Evolutionary conservation across 352 stramenopile species (phyloP).

Genomic region (Phytopythium montanum): DNA sequence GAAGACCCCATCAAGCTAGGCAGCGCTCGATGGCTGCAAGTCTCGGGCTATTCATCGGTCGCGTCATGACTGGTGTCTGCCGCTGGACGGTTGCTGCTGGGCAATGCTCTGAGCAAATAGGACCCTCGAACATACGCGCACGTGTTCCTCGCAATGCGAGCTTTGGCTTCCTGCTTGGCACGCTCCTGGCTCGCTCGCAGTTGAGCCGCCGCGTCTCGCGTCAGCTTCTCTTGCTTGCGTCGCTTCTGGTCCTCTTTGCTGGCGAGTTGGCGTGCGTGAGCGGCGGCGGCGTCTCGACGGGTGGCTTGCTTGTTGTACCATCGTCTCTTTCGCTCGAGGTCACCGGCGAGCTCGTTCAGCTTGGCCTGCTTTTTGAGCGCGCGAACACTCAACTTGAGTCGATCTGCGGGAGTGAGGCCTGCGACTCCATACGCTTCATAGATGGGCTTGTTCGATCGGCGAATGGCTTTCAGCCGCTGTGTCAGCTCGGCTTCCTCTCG

Average conservation of each 20-base stretch:
- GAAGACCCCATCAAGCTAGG: not conserved
- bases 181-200: slow-evolving; percentile 14
- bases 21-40: not conserved
- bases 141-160: slow-evolving; percentile 17
- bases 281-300: slow-evolving; percentile 6
- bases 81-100: not conserved
- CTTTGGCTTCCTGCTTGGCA: slow-evolving; percentile 22
- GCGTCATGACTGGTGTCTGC: not conserved
- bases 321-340: slow-evolving; percentile 23
- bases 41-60: not conserved
- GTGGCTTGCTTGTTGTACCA: slow-evolving; percentile 30
- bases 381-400: slow-evolving; percentile 21
- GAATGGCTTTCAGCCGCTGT: slow-evolving; percentile 26
- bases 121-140: slow-evolving; percentile 39
- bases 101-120: slow-evolving; percentile 29
- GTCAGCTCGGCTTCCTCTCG: slow-evolving; percentile 8
- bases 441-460: slow-evolving; percentile 35
- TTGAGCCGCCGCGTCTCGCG: slow-evolving; percentile 6
- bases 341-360: slow-evolving; percentile 9
- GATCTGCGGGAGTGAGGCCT: slow-evolving; percentile 27
- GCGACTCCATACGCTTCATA: slow-evolving; percentile 35
- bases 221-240: slow-evolving; percentile 1
- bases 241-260: slow-evolving; percentile 5
- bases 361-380: slow-evolving; percentile 19
- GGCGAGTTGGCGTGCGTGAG: slow-evolving; percentile 18